Conservation (phyloP, 2,329 filamentous ascomycete genomes). For the Bipolaris cookei region DNA sequence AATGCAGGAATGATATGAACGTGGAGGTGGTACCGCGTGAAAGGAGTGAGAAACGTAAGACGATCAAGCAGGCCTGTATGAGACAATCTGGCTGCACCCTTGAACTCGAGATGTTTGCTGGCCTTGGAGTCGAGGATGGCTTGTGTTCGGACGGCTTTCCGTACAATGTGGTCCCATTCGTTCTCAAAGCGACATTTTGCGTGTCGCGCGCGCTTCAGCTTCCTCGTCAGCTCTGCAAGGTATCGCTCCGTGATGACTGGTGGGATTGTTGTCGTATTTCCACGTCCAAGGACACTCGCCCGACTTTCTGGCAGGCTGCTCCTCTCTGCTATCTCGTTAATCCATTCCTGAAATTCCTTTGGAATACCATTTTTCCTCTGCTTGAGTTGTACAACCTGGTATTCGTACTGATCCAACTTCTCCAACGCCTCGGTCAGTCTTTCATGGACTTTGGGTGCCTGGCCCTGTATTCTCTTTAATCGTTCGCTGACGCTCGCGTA, state of each 20-base stretch:
- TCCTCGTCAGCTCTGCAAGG: conserved; percentile 84
- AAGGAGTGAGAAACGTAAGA: conserved; percentile 72
- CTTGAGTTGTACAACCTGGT: conserved; percentile 78
- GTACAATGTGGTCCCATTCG: conserved; percentile 83
- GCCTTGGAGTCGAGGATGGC: conserved; percentile 81
- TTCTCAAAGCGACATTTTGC: conserved; percentile 80
- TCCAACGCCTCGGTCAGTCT: conserved; percentile 84
- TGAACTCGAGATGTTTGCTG: conserved; percentile 81
- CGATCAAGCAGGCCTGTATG: conserved; percentile 50
- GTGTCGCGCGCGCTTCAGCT: conserved; percentile 81
- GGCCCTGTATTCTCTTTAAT: conserved; percentile 75
- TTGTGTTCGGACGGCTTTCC: conserved; percentile 76
- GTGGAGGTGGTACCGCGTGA: conserved; percentile 79
- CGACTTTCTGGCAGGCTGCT: conserved; percentile 70
- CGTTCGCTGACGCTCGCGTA: conserved; percentile 78
- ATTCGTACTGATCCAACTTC: conserved; percentile 79
- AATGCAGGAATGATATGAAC: conserved; percentile 74
- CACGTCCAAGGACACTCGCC: conserved; percentile 33
- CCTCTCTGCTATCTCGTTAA: conserved; percentile 87
- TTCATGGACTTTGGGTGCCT: conserved; percentile 84
- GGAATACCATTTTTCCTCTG: conserved; percentile 81
- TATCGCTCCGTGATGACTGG: conserved; percentile 92
- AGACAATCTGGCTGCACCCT: conserved; percentile 58
- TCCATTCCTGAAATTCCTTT: conserved; percentile 84
- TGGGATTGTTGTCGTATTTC: conserved; percentile 62